Conservation (phyloP, 768 basidiomycete genomes). For the Boletus huronensis region DNA sequence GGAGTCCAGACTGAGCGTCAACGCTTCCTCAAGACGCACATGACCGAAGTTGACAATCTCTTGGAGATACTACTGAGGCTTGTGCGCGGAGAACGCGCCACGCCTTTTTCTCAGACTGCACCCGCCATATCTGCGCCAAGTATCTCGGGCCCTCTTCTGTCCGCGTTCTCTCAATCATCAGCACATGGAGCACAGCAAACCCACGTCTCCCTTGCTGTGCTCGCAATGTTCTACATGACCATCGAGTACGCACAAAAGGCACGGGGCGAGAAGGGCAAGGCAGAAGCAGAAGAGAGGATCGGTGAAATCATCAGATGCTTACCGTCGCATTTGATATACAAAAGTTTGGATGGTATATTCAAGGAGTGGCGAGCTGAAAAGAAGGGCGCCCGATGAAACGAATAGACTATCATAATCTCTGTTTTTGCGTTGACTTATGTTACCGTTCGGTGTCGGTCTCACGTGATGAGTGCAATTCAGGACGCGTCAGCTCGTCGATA, state of each 20-base stretch:
- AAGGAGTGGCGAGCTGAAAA: conserved; percentile 87
- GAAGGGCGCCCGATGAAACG: conserved; percentile 54
- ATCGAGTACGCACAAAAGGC: conserved; percentile 79
- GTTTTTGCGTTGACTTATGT: too few relatives aligned
- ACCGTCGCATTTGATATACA: conserved; percentile 83
- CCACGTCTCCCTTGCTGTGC: conserved; percentile 87
- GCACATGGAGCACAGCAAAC: conserved; percentile 88
- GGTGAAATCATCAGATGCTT: conserved; percentile 89
- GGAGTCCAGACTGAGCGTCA: conserved; percentile 75
- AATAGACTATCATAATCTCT: conserved; percentile 7
- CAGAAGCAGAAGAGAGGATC: conserved; percentile 69
- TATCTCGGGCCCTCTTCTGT: conserved; percentile 65
- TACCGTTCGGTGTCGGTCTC: conserved; percentile 6
- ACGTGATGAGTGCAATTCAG: conserved; percentile 24
- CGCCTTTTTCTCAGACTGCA: conserved; percentile 60
- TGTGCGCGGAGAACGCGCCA: conserved; percentile 84
- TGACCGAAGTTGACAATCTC: conserved; percentile 82
- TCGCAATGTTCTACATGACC: conserved; percentile 85
- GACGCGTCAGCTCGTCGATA: conserved; percentile 33
- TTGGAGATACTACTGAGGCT: conserved; percentile 91
- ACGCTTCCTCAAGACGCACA: conserved; percentile 84
- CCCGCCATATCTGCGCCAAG: conserved; percentile 59
- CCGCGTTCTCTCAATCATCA: conserved; percentile 69
- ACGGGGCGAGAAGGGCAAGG: conserved; percentile 60
- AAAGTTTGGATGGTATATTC: conserved; percentile 92